Evolutionary conservation across 2,329 filamentous ascomycete species (phyloP).

Genomic region (Calonectria crousiana): DNA sequence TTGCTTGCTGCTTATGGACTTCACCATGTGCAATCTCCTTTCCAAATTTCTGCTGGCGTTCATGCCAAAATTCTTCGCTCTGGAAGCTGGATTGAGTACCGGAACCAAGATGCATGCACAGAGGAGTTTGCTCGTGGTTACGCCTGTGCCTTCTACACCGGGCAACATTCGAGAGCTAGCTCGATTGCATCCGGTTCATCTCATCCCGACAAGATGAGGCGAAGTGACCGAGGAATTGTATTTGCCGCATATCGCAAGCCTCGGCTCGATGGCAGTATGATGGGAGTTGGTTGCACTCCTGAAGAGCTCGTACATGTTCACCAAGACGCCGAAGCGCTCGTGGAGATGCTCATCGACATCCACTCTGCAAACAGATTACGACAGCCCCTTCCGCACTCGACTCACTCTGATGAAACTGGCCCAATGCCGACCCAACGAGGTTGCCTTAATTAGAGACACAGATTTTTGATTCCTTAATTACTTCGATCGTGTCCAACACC

Average conservation of each 20-base stretch:
- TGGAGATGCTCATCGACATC: constrained; percentile 65
- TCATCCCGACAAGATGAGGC: constrained; percentile 37
- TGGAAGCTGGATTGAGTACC: constrained; percentile 66
- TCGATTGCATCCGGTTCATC: constrained; percentile 43
- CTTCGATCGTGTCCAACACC: constrained; percentile 20
- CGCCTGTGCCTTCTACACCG: constrained; percentile 65
- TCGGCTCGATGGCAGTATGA: constrained; percentile 50
- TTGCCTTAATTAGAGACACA: constrained; percentile 1
- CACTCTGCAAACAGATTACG: constrained; percentile 56
- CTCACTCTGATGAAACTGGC: constrained; percentile 52
- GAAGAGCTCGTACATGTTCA: constrained; percentile 61
- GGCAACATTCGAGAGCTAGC: constrained; percentile 47
- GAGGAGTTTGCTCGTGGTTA: constrained; percentile 65
- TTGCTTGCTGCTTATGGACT: constrained; percentile 68
- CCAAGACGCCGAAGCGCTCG: constrained; percentile 63
- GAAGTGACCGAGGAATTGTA: constrained; percentile 64
- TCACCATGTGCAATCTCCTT: constrained; percentile 62
- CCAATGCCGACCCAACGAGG: constrained; percentile 50
- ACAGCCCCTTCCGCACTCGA: constrained; percentile 42
- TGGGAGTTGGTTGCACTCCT: constrained; percentile 49
- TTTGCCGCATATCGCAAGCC: constrained; percentile 68
- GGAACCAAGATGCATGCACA: constrained; percentile 54
- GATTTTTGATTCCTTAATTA: background rate
- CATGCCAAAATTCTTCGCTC: constrained; percentile 63
- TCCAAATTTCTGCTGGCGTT: constrained; percentile 63